Evolutionary conservation across 305 asterid species (phyloP), one percentile per base, ranked within the genome.

Genomic region (Plantago lanceolata): DNA sequence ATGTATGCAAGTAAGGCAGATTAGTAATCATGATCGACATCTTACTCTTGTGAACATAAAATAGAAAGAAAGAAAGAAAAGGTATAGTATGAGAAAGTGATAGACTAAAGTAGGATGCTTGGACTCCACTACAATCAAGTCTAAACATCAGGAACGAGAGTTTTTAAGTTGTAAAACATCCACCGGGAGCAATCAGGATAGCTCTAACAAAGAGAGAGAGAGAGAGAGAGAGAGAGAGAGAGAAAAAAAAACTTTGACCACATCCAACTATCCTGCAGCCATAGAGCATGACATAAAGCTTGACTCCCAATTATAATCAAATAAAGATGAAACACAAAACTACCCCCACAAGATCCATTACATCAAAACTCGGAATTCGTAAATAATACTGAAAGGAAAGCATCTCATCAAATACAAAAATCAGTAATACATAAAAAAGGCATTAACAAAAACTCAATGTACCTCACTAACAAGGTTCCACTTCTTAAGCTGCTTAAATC

Each of bases 401-500:
- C 44, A 29, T 56, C 48, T 58, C 55, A 65, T 51, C 67, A 18
- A 51, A 20, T 58, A 28, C 20, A 43, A 43, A 68, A 40, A 19
- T 0, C 31, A 69, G 54, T 55, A 26, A 62, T 40, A 54, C n/a
- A 14, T 17, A 48, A 37, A 21, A 59, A 45, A 56, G n/a, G 15
- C 24, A 56, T 12, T 14, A 33, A 64, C 6, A 40, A 59, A 44
- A 19, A 19, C 19, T 61, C 21, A 50, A 59, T 55, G 18, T 76
- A 92, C 98, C 98, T 93, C 97, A 68, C 91, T 52, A 66, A 93
- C 97, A 71, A 89, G 88, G 79, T 85, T 79, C 98, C 98, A 89
- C 72, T 85, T 93, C 89, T 83, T 89, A 75, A 89, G 95, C 84
- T 93, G 98, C 80, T 93, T 93, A 71, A 93, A 93, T 73, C 97